Conservation (phyloP, 2,329 filamentous ascomycete species). For the Pseudocercospora crystallina region DNA sequence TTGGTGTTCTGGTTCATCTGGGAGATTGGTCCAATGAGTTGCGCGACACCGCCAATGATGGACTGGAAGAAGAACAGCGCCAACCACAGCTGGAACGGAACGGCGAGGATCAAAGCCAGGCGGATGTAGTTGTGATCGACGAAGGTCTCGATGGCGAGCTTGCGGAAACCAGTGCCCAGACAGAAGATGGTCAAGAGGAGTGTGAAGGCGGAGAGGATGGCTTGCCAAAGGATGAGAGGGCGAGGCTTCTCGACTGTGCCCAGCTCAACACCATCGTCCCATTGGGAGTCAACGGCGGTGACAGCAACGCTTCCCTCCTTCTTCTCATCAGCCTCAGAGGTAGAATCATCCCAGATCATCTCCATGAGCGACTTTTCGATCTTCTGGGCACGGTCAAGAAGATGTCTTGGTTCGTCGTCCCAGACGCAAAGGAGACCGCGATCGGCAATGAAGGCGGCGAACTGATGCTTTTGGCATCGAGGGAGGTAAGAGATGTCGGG, state of each 20-base stretch:
- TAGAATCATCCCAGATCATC: constrained; percentile 57
- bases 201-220: constrained; percentile 55
- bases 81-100: constrained; percentile 60
- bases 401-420: constrained; percentile 61
- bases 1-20: constrained; percentile 48
- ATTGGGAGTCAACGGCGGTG: constrained; percentile 31
- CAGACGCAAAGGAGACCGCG: constrained; percentile 61
- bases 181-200: constrained; percentile 54
- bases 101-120: constrained; percentile 53
- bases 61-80: constrained; percentile 54
- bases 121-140: constrained; percentile 57
- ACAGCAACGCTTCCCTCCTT: constrained; percentile 42
- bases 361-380: constrained; percentile 57
- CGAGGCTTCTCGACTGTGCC: constrained; percentile 43
- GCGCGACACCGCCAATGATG: constrained; percentile 41
- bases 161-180: constrained; percentile 58
- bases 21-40: constrained; percentile 46
- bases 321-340: constrained; percentile 43
- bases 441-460: constrained; percentile 64
- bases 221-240: constrained; percentile 55
- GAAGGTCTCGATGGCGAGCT: constrained; percentile 55
- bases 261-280: constrained; percentile 40
- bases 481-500: constrained; percentile 58
- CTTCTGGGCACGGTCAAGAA: constrained; percentile 53
- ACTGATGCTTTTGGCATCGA: constrained; percentile 63